A percentile compares a stretch with the other conserved stretches of the same genome.
phyloP scores from a whole-genome alignment of 2,329 filamentous ascomycete species.

The Colletotrichum agaves region DNA sequence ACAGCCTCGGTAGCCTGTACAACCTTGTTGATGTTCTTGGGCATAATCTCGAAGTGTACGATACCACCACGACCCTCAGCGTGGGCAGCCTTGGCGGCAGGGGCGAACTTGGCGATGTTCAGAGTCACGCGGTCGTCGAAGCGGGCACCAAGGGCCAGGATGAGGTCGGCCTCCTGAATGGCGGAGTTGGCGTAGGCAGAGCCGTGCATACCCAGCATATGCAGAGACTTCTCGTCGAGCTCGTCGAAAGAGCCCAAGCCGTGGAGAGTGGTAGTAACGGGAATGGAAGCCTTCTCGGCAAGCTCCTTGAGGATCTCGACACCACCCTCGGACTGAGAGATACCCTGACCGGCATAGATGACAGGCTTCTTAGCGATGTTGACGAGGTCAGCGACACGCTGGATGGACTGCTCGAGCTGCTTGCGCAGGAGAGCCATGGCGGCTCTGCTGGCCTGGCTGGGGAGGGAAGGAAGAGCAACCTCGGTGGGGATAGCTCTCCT shows the following conservation, averaged over 20 bases:
- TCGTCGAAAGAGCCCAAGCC: constrained; percentile 94
- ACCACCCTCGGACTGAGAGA: constrained; percentile 83
- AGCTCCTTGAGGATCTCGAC: constrained; percentile 83
- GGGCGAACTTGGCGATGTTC: constrained; percentile 86
- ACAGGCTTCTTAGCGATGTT: constrained; percentile 93
- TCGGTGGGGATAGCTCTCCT: constrained; percentile 83
- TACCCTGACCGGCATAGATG: constrained; percentile 93
- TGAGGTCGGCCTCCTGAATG: constrained; percentile 95
- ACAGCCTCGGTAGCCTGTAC: constrained; percentile 96
- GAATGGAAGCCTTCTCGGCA: constrained; percentile 90
- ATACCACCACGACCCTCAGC: constrained; percentile 90
- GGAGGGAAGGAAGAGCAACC: constrained; percentile 79
- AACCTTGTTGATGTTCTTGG: constrained; percentile 99
- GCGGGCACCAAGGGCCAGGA: constrained; percentile 91
- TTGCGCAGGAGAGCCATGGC: constrained; percentile 78
- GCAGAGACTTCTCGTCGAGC: constrained; percentile 90
- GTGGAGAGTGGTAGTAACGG: constrained; percentile 95
- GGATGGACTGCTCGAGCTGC: constrained; percentile 79
- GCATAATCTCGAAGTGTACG: constrained; percentile 97
- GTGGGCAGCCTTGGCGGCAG: constrained; percentile 85
- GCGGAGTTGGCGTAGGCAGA: constrained; percentile 97
- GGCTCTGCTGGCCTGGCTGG: constrained; percentile 86
- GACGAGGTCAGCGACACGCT: constrained; percentile 82
- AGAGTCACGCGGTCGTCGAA: constrained; percentile 96
- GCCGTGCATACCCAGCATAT: constrained; percentile 99